A percentile compares a stretch with the other conserved stretches of the same genome.
phyloP scores from a whole-genome alignment of 345 rosid species.

The Erucastrum elatum region DNA sequence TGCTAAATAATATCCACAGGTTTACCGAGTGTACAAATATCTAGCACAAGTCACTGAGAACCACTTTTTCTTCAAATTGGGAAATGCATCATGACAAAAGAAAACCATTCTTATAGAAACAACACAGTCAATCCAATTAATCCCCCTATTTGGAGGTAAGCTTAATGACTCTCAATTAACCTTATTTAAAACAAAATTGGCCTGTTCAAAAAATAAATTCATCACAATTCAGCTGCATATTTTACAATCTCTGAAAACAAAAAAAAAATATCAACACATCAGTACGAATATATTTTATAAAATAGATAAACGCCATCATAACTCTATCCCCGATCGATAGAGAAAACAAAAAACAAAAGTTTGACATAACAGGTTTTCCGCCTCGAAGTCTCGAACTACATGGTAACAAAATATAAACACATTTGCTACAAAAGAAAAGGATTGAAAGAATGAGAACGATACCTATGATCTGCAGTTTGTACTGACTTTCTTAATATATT shows the following conservation, averaged over 20 bases:
- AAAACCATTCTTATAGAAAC: neutral
- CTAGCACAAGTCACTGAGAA: constrained; percentile 14
- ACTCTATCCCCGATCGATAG: neutral
- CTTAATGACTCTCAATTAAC: neutral
- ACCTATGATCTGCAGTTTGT: neutral
- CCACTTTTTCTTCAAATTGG: neutral
- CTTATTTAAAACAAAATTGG: neutral
- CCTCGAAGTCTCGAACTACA: neutral
- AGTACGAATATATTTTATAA: neutral
- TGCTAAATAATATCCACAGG: neutral
- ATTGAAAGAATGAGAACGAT: neutral
- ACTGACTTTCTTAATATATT: neutral
- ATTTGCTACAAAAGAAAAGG: neutral
- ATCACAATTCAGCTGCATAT: neutral
- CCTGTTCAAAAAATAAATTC: neutral
- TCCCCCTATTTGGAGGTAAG: neutral
- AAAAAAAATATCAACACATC: neutral
- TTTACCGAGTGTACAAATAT: constrained; percentile 16
- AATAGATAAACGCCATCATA: neutral
- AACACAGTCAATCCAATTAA: neutral
- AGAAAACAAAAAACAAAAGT: neutral
- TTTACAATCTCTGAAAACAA: neutral
- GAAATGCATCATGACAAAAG: constrained; percentile 2
- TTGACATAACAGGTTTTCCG: neutral
- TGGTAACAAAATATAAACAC: neutral